These are phyloP conservation scores for Pelargonium nanum DNA, from an alignment of 345 rosid species.

Conservation along the genomic window DNA sequence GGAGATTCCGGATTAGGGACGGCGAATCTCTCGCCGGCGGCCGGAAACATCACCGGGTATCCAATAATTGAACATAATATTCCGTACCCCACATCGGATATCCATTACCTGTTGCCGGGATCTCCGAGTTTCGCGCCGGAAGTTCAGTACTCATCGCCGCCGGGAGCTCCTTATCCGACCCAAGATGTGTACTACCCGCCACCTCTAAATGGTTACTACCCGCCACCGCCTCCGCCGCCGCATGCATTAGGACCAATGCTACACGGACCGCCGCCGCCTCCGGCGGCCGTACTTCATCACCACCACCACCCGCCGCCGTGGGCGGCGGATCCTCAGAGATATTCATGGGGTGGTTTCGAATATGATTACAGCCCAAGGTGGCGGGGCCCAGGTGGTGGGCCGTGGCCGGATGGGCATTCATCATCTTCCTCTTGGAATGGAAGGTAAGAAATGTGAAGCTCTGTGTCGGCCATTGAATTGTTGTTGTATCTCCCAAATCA, in stretches of 20 bases:
- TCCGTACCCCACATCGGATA: too few species aligned
- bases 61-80: slow-evolving; percentile 13
- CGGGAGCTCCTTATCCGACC: slow-evolving; percentile 15
- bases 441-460: slow-evolving; percentile 16
- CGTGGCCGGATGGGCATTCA: slow-evolving; percentile 3
- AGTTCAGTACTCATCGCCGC: slow-evolving; percentile 1
- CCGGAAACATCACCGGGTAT: slow-evolving; percentile 11
- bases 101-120: too few species aligned
- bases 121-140: background rate
- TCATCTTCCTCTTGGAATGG: slow-evolving; percentile 19
- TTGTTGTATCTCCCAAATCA: background rate
- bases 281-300: background rate
- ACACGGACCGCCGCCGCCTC: slow-evolving; percentile 4
- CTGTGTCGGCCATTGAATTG: slow-evolving; percentile 7
- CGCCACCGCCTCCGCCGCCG: background rate
- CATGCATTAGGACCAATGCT: slow-evolving; percentile 6
- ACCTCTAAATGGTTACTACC: slow-evolving; percentile 4
- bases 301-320: slow-evolving; percentile 7
- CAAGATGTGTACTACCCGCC: slow-evolving; percentile 9
- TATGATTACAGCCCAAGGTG: background rate
- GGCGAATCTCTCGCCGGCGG: background rate
- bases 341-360: slow-evolving; percentile 12
- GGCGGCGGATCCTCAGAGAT: slow-evolving; percentile 3
- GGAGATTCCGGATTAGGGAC: background rate
- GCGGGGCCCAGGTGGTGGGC: slow-evolving; percentile 6